Base-by-base conservation (phyloP, 2,329 filamentous ascomycete species). In the Trichoderma afroharzianum region DNA sequence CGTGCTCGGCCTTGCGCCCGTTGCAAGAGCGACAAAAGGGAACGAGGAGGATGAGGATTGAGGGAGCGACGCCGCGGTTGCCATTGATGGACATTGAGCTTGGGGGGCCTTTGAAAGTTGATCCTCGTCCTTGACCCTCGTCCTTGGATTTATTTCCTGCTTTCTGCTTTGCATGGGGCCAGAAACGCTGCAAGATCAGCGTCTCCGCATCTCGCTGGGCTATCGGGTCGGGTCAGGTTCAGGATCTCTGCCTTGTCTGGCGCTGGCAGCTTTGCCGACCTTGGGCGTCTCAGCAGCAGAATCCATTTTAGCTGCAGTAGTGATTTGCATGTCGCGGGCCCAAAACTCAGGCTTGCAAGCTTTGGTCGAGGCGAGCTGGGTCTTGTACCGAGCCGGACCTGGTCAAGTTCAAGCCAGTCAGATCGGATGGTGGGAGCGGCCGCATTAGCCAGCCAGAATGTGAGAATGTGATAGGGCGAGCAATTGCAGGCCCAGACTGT, bases 221-320 rank as follows among this genome's bases (percentile, higher is more conserved):
- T 47, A 21, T 50, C 57, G 66, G 26, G 55, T 68, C 53, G n/a
- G 26, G 66, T 32, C 28, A 21, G 57, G 32, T 39, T 69, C 57
- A 12, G 39, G 67, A n/a, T n/a, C 28, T 39, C 58, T 28, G 55
- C 33, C 50, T 36, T 14, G 26, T 14, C 36, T 39, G 18, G 33
- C n/a, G 18, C 18, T 21, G 24, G 32, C 14, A 53, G 47, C 33
- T 36, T n/a, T n/a, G 24, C 53, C 47, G 53, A n/a, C 66, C 47
- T 57, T 32, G 57, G 33, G 43, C 11, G 58, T 62, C 67, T 53
- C 32, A 57, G 59, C 63, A 43, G 32, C n/a, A 33, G n/a, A 68
- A 30, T 9, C 50, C 61, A 57, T 68, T 68, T 68, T 68, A 71
- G 70, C 70, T 71, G 70, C 70, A 71, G 69, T 71, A 68, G 63